Percentiles rank a stretch among this genome's conserved stretches.
phyloP scores from a whole-genome alignment of 352 stramenopile genomes.

The Pythium aristosporum region DNA sequence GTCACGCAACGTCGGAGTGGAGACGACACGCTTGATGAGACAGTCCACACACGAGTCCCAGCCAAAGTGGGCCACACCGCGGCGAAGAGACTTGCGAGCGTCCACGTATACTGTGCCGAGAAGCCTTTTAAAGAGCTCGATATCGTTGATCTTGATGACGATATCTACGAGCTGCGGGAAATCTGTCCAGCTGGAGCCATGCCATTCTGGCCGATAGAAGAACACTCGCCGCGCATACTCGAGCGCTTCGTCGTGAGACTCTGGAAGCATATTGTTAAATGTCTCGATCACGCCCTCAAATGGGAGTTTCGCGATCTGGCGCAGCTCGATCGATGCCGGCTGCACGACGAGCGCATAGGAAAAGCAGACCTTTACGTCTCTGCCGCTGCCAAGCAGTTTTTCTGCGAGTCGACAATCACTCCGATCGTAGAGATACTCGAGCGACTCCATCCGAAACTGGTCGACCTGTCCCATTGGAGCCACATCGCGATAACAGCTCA shows the following conservation, averaged over 20 bases:
- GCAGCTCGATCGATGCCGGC: not conserved
- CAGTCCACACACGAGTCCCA: not conserved
- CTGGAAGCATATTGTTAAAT: not conserved
- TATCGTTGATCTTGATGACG: not conserved
- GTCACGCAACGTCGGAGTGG: not conserved
- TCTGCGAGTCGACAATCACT: too few relatives aligned
- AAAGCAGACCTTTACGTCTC: not conserved
- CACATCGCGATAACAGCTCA: not conserved
- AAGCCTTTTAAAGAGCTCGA: not conserved
- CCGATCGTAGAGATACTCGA: too few relatives aligned
- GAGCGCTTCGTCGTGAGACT: not conserved
- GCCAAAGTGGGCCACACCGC: not conserved
- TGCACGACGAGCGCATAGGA: conserved; percentile 1
- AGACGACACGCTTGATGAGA: not conserved
- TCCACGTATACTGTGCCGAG: not conserved
- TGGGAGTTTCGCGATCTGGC: not conserved
- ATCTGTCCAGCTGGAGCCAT: not conserved
- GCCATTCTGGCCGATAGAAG: not conserved
- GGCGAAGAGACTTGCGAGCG: not conserved
- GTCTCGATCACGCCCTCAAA: not conserved
- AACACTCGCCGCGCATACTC: not conserved
- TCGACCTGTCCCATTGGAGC: not conserved
- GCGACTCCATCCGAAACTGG: not conserved
- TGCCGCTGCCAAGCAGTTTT: too few relatives aligned
- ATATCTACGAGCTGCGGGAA: not conserved